phyloP scores from a whole-genome alignment of 169 alveolate genomes.

The Amoebophrya sp. region DNA sequence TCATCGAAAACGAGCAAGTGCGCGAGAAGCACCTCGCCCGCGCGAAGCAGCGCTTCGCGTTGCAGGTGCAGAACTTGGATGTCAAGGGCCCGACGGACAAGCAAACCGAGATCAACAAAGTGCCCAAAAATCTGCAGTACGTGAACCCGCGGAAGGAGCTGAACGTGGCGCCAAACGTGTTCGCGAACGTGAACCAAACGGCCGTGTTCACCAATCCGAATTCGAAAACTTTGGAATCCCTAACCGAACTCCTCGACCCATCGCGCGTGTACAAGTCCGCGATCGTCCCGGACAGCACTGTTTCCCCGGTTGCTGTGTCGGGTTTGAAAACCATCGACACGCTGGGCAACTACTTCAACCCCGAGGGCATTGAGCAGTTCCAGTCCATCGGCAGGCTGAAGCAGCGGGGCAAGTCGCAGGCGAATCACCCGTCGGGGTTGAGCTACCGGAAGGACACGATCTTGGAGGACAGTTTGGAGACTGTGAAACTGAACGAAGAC shows the following conservation, averaged over 20 bases:
- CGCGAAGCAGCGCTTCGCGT: neutral
- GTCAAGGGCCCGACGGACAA: neutral
- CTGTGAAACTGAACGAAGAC: neutral
- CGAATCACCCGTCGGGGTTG: neutral
- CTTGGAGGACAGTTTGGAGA: neutral
- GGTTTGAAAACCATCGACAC: neutral
- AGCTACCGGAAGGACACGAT: neutral
- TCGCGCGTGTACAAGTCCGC: neutral
- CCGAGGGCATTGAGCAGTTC: neutral
- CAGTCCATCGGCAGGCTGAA: neutral
- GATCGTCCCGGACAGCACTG: no score
- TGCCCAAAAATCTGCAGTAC: neutral
- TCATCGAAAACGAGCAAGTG: neutral
- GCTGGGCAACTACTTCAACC: neutral
- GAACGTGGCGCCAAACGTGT: neutral
- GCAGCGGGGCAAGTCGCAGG: neutral
- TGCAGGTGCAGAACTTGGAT: neutral
- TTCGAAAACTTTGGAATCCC: neutral
- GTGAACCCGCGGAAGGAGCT: neutral
- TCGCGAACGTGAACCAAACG: neutral
- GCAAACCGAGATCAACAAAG: neutral
- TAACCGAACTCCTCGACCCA: neutral
- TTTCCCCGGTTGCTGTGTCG: no score
- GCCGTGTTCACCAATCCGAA: neutral
- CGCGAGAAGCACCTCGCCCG: neutral